Base-by-base conservation (phyloP, 2,329 filamentous ascomycete genomes). In the Talaromyces sp. region DNA sequence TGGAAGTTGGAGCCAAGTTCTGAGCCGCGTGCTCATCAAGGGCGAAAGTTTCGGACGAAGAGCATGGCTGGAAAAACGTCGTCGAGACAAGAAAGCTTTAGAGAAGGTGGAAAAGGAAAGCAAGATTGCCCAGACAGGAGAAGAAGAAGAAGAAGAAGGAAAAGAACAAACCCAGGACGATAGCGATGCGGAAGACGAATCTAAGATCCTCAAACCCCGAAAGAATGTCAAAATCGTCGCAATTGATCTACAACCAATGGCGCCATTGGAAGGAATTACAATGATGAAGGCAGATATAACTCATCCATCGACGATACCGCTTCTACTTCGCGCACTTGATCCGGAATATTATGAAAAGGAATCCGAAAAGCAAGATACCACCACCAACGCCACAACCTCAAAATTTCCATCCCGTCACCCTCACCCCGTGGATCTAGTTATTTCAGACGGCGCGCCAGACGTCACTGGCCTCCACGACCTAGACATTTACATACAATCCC, bases 401-500 rank as follows among this genome's bases (percentile, higher is more conserved):
- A 67, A 64, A 4, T 68, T 76, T 13, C 61, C 69, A 19, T 68
- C 69, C 11, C 64, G 85, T 64, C 83, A 88, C 2, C 83, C 86
- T 0, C 85, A 91, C 51, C 89, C 88, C 0, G 93, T 97, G 13
- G 94, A 99, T 69, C 83, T 99, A 1, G 93, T 99, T 22, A 84
- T 99, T 62, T 96, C 91, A 59, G 94, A 99, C 67, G 94, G 94
- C 55, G 94, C 94, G 0, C 94, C 94, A 0, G 94, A 99, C 68
- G 94, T 99, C 11, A 99, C 94, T 0, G 94, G 94, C 19, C 81
- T 99, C 1, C 94, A 99, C 73, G 94, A 99, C 72, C 84, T 99
- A 36, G 94, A 99, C 74, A 97, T 97, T 65, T 99, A 99, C 75
- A 89, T 99, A 17, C 94, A 99, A 75, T 92, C 89, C 8, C 94